phyloP scores from a whole-genome alignment of 202 grass and related monocot species.

The Schoenoplectus tabernaemontani region DNA sequence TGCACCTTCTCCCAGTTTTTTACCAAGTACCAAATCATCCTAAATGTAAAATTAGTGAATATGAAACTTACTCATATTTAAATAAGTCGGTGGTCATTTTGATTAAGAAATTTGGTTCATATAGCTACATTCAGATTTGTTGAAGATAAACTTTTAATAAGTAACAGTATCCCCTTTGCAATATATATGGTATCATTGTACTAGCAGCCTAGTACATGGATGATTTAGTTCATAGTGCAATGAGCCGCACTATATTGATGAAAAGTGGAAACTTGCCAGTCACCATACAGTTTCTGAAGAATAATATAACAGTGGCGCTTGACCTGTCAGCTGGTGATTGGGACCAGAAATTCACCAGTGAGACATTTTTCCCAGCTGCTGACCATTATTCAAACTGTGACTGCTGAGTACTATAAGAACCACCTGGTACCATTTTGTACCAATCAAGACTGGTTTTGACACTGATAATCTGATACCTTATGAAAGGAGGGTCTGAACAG shows the following conservation, averaged over 20 bases:
- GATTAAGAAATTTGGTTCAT: not conserved
- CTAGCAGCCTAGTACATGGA: not conserved
- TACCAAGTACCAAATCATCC: constrained; percentile 82
- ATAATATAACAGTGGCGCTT: not conserved
- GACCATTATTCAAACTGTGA: not conserved
- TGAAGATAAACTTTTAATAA: not conserved
- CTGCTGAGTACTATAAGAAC: not conserved
- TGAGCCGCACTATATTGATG: not conserved
- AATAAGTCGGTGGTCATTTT: not conserved
- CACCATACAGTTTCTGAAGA: not conserved
- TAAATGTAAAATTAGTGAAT: constrained; percentile 10
- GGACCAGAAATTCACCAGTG: not conserved
- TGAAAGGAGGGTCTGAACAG: constrained; percentile 67
- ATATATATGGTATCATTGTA: not conserved
- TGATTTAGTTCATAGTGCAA: not conserved
- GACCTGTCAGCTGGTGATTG: no score
- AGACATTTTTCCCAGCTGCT: not conserved
- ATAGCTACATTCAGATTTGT: not conserved
- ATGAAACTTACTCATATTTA: not conserved
- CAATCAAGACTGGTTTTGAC: not conserved
- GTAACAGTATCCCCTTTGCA: not conserved
- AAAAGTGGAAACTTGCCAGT: not conserved
- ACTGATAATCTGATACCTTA: constrained; percentile 34
- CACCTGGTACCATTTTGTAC: not conserved
- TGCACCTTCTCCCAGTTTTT: constrained; percentile 85